Conservation (phyloP, 495 filamentous ascomycete species). For the Xylona heveae region DNA sequence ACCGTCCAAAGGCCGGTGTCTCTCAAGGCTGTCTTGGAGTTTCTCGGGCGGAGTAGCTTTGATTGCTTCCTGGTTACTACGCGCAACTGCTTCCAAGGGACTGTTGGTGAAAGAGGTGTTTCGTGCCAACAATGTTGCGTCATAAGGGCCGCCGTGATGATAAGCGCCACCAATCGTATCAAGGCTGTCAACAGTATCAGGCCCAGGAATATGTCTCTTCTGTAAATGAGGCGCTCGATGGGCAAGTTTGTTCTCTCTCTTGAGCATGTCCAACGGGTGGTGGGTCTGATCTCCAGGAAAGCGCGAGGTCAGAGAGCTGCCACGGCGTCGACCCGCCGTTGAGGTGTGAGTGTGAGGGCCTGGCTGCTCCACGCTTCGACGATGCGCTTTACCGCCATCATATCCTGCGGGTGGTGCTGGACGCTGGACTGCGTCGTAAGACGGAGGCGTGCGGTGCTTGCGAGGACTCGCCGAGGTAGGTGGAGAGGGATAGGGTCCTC, state of each 20-base stretch:
- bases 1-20: slow-evolving; percentile 71
- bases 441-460: slow-evolving; percentile 13
- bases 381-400: too few species aligned
- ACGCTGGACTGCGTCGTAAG: slow-evolving; percentile 13
- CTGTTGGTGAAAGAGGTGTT: slow-evolving; percentile 39
- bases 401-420: slow-evolving; percentile 9
- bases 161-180: slow-evolving; percentile 45
- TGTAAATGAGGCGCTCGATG: slow-evolving; percentile 38
- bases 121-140: slow-evolving; percentile 52
- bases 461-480: slow-evolving; percentile 14
- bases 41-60: slow-evolving; percentile 67
- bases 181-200: slow-evolving; percentile 65
- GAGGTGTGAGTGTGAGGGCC: neutral
- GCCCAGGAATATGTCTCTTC: slow-evolving; percentile 38
- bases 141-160: slow-evolving; percentile 86
- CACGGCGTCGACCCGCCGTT: slow-evolving; percentile 9
- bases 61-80: slow-evolving; percentile 57
- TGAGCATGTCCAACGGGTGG: slow-evolving; percentile 38
- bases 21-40: slow-evolving; percentile 48
- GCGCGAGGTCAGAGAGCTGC: slow-evolving; percentile 31
- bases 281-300: slow-evolving; percentile 39
- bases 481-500: slow-evolving; percentile 18
- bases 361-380: neutral
- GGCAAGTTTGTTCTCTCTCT: slow-evolving; percentile 33
- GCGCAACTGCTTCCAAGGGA: slow-evolving; percentile 57